Conservation (phyloP, 495 filamentous ascomycete species). For the Neurospora tetraspora region DNA sequence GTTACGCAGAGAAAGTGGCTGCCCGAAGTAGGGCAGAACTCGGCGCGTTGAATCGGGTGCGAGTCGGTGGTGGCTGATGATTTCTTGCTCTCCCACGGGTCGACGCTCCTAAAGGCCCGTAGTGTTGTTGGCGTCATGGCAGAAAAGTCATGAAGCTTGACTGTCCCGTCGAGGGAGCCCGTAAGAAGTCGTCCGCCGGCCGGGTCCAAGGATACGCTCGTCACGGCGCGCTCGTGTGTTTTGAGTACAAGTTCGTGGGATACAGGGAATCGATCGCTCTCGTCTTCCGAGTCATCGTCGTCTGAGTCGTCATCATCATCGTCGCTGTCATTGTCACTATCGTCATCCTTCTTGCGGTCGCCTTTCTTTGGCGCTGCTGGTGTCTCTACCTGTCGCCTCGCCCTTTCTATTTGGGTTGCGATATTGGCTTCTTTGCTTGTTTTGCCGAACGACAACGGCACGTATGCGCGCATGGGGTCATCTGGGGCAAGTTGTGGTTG, state of each 20-base stretch:
- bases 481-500: slow-evolving; percentile 41
- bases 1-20: slow-evolving; percentile 76
- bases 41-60: slow-evolving; percentile 74
- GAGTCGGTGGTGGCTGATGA: slow-evolving; percentile 63
- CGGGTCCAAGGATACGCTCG: slow-evolving; percentile 71
- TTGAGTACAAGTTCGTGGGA: slow-evolving; percentile 89
- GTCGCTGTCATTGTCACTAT: slow-evolving; percentile 32
- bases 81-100: slow-evolving; percentile 68
- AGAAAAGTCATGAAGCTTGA: slow-evolving; percentile 91
- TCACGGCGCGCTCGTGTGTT: slow-evolving; percentile 84
- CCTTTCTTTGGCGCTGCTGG: slow-evolving; percentile 21
- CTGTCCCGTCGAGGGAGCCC: slow-evolving; percentile 78
- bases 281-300: slow-evolving; percentile 53
- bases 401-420: slow-evolving; percentile 66
- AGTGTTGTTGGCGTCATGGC: slow-evolving; percentile 92
- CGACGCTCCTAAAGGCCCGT: slow-evolving; percentile 83
- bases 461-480: slow-evolving; percentile 71
- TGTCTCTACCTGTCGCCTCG: slow-evolving; percentile 47
- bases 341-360: slow-evolving; percentile 16
- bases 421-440: slow-evolving; percentile 63
- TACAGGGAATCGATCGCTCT: slow-evolving; percentile 84
- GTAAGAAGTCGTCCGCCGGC: slow-evolving; percentile 78
- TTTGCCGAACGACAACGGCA: slow-evolving; percentile 83
- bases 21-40: slow-evolving; percentile 77
- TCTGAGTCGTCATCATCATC: slow-evolving; percentile 46